Evolutionary conservation across 768 basidiomycete genomes (phyloP).

Genomic region (Lentinus tigrinus): DNA sequence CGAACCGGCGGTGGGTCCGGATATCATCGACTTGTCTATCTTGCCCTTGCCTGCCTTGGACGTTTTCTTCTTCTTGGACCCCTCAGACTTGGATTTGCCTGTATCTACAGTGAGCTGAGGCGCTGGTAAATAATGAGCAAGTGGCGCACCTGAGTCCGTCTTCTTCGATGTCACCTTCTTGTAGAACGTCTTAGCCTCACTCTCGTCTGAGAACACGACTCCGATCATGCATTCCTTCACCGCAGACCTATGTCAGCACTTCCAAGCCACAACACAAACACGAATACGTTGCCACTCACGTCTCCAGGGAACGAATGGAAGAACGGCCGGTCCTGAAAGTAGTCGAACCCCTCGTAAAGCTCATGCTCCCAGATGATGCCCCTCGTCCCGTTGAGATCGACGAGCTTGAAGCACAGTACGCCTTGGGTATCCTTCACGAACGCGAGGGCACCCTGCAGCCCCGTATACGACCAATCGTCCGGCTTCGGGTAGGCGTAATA

Average conservation of each 20-base stretch:
- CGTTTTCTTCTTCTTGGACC: slow-evolving; percentile 45
- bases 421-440: slow-evolving; percentile 63
- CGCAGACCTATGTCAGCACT: not conserved
- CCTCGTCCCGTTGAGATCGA: slow-evolving; percentile 81
- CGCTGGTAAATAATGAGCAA: not conserved
- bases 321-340: slow-evolving; percentile 80
- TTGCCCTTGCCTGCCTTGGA: slow-evolving; percentile 65
- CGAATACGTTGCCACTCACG: slow-evolving; percentile 52
- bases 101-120: not conserved
- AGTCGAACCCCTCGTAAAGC: slow-evolving; percentile 78
- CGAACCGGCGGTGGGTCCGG: slow-evolving; percentile 70
- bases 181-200: slow-evolving; percentile 79
- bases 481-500: slow-evolving; percentile 87
- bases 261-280: not conserved
- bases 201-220: slow-evolving; percentile 84
- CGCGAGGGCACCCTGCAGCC: slow-evolving; percentile 82
- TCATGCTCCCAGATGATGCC: slow-evolving; percentile 95
- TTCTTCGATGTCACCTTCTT: slow-evolving; percentile 81
- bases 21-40: slow-evolving; percentile 93
- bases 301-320: slow-evolving; percentile 93
- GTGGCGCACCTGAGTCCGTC: slow-evolving; percentile 26
- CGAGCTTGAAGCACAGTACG: slow-evolving; percentile 67
- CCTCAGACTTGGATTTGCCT: slow-evolving; percentile 52
- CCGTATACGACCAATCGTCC: slow-evolving; percentile 80
- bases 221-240: slow-evolving; percentile 85